A percentile compares a stretch with the other conserved stretches of the same genome.
Conservation (phyloP, 2,329 filamentous ascomycete genomes). For the Didymella keratinophila region DNA sequence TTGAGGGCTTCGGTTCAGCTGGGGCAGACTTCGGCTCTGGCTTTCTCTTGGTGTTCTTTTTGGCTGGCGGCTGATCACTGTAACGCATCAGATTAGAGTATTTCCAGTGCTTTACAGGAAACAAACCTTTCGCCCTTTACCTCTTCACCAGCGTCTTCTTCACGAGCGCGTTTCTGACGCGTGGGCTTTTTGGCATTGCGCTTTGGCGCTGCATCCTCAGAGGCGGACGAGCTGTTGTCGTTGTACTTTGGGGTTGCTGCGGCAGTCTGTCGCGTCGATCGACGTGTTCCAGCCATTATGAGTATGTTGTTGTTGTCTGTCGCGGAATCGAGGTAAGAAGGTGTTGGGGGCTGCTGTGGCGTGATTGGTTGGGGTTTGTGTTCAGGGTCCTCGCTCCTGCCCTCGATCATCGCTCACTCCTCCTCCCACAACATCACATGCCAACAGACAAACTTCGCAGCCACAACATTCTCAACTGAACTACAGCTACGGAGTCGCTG, state of each 20-base stretch:
- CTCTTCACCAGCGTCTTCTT: conserved; percentile 24
- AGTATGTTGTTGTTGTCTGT: not conserved
- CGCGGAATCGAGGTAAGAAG: not conserved
- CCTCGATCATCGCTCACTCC: not conserved
- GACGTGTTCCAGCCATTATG: conserved; percentile 41
- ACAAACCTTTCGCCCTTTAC: conserved; percentile 9
- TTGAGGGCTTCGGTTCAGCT: conserved; percentile 16
- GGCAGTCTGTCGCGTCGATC: conserved; percentile 40
- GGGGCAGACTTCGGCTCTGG: conserved; percentile 1
- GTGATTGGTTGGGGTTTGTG: conserved; percentile 6
- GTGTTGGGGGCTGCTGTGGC: not conserved
- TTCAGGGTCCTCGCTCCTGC: not conserved
- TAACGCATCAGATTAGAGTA: not conserved
- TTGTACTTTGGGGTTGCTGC: conserved; percentile 30
- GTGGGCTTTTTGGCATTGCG: conserved; percentile 35
- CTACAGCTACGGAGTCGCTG: not conserved
- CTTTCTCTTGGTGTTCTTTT: conserved; percentile 31
- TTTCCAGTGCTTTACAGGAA: no score
- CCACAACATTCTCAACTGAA: not conserved
- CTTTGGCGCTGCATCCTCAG: conserved; percentile 27
- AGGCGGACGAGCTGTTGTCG: conserved; percentile 26
- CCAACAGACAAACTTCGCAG: not conserved
- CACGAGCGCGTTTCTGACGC: conserved; percentile 42
- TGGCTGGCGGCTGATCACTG: conserved; percentile 29
- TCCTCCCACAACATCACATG: not conserved